Evolutionary conservation across 1,284 basidiomycete genomes (phyloP), one percentile per base, ranked within the genome.

Genomic region (Irpex lacteus): DNA sequence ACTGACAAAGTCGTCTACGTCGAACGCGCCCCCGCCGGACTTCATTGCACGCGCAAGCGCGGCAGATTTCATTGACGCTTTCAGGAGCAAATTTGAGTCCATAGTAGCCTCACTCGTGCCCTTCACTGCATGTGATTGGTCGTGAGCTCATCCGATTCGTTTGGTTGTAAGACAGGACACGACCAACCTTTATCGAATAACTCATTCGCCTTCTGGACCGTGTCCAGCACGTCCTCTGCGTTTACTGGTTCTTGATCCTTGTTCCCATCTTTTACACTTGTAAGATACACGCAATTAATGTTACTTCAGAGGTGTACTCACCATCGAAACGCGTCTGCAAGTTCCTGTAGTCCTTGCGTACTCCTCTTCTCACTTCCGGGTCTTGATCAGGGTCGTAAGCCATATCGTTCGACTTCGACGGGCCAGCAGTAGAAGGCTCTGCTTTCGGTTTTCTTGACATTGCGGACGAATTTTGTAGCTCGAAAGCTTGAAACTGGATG

Each of bases 41-140:
- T 92, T 93, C 85, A 95, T 88, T n/a, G 89, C 86, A 47, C 91
- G 89, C 11, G 93, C 93, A 74, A 94, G 93, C 69, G 88, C 85
- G 1, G 90, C 89, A 63, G 87, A 82, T 70, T 90, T 82, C 63
- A 82, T 85, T 4, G 92, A 90, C 18, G 88, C 85, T 71, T 83
- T 83, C 0, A 91, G 74, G 6, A 94, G 83, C 53, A 92, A 80
- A n/a, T 82, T 80, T 0, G 92, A 92, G 74, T 94, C 92, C 5
- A 94, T 81, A 0, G 89, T 90, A 2, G 92, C 92, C 70, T 94
- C 92, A 60, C 88, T 87, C 0, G 92, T 89, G 5, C 86, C 89
- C 72, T 86, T 88, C 61, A 94, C 92, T 94, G 69, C n/a, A 44
- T 26, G 26, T 26, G 2, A 26, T 26, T 2, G 2, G 3, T 26